phyloP scores from a whole-genome alignment of 2,329 filamentous ascomycete genomes.

The Daldinia sp. region DNA sequence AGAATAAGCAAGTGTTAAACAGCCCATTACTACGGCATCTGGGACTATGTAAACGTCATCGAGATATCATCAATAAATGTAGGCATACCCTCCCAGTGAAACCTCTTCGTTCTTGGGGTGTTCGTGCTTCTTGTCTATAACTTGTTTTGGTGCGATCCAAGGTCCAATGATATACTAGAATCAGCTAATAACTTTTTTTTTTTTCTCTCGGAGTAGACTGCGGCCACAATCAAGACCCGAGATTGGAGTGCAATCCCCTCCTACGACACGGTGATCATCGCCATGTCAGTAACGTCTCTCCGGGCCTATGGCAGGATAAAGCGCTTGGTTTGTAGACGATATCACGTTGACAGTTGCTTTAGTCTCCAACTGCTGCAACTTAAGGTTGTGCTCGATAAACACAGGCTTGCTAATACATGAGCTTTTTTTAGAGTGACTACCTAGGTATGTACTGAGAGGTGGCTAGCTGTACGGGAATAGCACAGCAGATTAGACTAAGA shows the following conservation, averaged over 20 bases:
- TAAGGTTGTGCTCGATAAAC: too few species aligned
- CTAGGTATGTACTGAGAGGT: background rate
- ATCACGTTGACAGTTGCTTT: background rate
- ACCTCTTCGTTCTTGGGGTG: background rate
- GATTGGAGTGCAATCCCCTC: background rate
- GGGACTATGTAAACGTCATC: background rate
- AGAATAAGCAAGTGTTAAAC: background rate
- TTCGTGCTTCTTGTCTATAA: slow-evolving; percentile 6
- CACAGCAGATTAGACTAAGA: background rate
- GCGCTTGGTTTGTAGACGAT: background rate
- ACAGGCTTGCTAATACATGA: background rate
- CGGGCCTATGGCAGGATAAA: background rate
- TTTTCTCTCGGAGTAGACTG: background rate
- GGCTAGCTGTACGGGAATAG: background rate
- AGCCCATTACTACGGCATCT: slow-evolving; percentile 3
- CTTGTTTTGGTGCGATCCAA: background rate
- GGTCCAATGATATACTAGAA: background rate
- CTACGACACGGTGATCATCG: background rate
- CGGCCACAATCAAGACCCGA: background rate
- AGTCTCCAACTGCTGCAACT: background rate
- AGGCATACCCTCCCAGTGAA: background rate
- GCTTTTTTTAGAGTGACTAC: background rate
- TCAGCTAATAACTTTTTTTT: background rate
- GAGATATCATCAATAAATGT: background rate
- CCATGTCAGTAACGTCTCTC: background rate